phyloP scores from a whole-genome alignment of 2,329 filamentous ascomycete genomes.

The Colletotrichum ledebouriae region DNA sequence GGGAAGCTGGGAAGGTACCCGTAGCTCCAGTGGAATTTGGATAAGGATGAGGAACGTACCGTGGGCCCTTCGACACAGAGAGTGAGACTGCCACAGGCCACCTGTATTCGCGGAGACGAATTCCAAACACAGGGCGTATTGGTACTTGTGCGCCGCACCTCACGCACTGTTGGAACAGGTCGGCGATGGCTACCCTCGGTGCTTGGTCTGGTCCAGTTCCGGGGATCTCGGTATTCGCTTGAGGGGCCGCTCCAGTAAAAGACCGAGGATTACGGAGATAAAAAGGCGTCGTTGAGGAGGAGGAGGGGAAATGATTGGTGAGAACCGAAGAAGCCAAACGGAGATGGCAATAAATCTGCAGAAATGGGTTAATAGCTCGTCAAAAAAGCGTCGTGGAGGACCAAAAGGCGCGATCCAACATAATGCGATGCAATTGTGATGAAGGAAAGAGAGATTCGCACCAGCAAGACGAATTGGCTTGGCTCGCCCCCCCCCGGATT shows the following conservation, averaged over 20 bases:
- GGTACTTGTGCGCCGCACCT: slow-evolving; percentile 21
- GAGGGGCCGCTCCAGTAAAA: slow-evolving; percentile 12
- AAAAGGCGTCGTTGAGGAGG: background rate
- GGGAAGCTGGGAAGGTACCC: background rate
- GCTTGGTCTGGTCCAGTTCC: background rate
- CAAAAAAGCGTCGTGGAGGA: background rate
- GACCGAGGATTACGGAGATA: slow-evolving; percentile 1
- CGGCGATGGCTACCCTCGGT: background rate
- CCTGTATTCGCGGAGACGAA: slow-evolving; percentile 20
- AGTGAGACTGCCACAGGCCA: too few species aligned
- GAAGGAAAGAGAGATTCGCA: slow-evolving; percentile 7
- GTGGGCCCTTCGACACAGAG: too few species aligned
- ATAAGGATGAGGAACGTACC: too few species aligned
- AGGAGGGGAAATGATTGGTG: slow-evolving; percentile 20
- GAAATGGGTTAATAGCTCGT: slow-evolving; percentile 18
- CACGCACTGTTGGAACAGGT: slow-evolving; percentile 3
- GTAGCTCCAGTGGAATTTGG: slow-evolving; percentile 11
- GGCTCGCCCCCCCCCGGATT: background rate
- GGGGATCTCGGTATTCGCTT: background rate
- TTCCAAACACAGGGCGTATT: slow-evolving; percentile 33
- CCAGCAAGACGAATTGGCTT: background rate
- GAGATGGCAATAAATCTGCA: background rate
- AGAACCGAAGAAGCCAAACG: background rate
- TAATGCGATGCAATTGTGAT: slow-evolving; percentile 6
- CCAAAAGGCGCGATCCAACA: background rate